Base-by-base conservation (phyloP, 2,329 filamentous ascomycete genomes). In the Chlorencoelia australis region DNA sequence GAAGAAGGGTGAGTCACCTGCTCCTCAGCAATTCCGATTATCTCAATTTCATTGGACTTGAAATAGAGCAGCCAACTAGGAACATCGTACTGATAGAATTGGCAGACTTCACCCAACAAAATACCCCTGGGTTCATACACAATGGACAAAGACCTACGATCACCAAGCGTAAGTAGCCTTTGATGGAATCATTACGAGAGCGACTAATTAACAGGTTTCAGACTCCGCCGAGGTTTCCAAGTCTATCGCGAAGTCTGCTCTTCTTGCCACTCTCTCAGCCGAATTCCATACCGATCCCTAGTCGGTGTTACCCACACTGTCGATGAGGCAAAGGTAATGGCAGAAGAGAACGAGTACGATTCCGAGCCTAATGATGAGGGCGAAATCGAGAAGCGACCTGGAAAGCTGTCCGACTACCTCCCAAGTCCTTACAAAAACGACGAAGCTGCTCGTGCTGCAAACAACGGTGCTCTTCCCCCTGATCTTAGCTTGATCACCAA, bases 231-330 rank as follows among this genome's bases (percentile, higher is more conserved):
- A 71, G 91, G 91, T 67, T 98, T 96, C 79, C 88, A 94, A 69
- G 91, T 98, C 60, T 98, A 98, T 75, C 86, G 82, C 54, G 91
- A 98, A 69, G 91, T 98, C 58, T 98, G 91, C 75, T 79, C 88
- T 45, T 86, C 86, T 55, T 98, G 91, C 77, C 91, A 98, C 74
- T 98, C 91, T 46, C 80, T 98, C 47, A 80, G 72, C 65, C 85
- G 91, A 70, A 78, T 98, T 42, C 89, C 91, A 42, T 98, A 93
- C 76, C 86, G 91, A 64, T 59, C 82, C 41, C 74, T 96, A 45
- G 91, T 98, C 57, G 91, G 91, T 62, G 76, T 76, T 49, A 73
- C 94, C 63, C 76, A 95, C 74, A 98, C 91, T 41, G 86, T 94
- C 59, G 88, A 96, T 58, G 91, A 98, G 73, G 91, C 86, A 71